Evolutionary conservation across 441 rosid genomes (phyloP).

Genomic region (Mallotus repandus): DNA sequence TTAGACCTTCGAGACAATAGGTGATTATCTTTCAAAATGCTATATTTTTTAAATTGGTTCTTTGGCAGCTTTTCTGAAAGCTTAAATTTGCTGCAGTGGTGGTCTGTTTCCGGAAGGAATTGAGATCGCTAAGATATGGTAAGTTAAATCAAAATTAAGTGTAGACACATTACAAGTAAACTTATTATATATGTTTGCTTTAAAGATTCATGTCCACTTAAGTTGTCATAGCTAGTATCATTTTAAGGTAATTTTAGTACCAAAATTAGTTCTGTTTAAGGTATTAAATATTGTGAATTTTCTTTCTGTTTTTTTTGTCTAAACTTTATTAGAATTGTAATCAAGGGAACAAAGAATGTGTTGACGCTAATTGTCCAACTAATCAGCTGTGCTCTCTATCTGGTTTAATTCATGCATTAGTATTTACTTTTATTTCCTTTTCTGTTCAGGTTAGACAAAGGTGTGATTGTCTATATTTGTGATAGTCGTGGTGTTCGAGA

Average conservation of each 20-base stretch:
- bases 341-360: not conserved
- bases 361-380: not conserved
- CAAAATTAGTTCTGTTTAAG: not conserved
- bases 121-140: conserved; percentile 95
- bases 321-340: not conserved
- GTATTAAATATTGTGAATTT: not conserved
- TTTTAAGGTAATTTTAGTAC: not conserved
- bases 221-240: no score
- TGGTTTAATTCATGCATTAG: not conserved
- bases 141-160: conserved; percentile 27
- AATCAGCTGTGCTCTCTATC: not conserved
- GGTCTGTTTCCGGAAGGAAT: conserved; percentile 97
- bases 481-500: conserved; percentile 89
- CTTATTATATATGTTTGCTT: not conserved
- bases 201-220: not conserved
- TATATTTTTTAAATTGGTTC: conserved; percentile 26
- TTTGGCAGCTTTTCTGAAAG: conserved; percentile 36
- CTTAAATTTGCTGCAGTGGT: conserved; percentile 70
- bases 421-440: conserved; percentile 13
- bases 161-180: not conserved
- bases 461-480: conserved; percentile 86
- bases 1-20: conserved; percentile 98
- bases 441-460: conserved; percentile 80
- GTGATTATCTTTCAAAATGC: conserved; percentile 45
- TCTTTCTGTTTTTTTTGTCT: not conserved